Evolutionary conservation across 805 yeast genomes (phyloP).

Genomic region (Gaillardinia entomophila): DNA sequence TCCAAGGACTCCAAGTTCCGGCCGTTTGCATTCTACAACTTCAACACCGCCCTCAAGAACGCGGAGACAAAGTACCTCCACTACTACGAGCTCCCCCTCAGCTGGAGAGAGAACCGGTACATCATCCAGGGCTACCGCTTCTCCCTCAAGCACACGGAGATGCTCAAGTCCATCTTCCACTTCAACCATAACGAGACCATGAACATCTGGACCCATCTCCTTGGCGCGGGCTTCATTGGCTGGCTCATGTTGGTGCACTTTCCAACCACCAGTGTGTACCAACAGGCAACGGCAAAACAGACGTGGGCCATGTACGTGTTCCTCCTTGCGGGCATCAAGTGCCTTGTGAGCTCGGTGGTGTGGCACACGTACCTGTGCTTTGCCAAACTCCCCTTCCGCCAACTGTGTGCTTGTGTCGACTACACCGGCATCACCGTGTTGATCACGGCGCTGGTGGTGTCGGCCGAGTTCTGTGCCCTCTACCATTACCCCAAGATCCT

Average conservation of each 20-base stretch:
- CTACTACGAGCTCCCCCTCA: conserved; percentile 82
- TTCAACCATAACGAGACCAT: conserved; percentile 79
- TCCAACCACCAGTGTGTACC: conserved; percentile 54
- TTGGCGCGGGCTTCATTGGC: conserved; percentile 57
- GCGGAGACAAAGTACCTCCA: conserved; percentile 32
- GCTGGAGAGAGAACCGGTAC: conserved; percentile 89
- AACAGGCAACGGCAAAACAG: conserved; percentile 33
- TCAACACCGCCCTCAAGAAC: conserved; percentile 29
- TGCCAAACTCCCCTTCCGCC: conserved; percentile 54
- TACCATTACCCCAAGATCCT: conserved; percentile 51
- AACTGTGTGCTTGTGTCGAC: conserved; percentile 86
- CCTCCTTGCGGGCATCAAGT: conserved; percentile 65
- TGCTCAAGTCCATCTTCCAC: conserved; percentile 53
- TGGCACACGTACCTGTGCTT: conserved; percentile 94
- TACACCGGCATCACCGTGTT: conserved; percentile 90
- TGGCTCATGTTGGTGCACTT: conserved; percentile 55
- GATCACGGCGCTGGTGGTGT: conserved; percentile 82
- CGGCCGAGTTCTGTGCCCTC: conserved; percentile 78
- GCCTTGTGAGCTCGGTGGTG: conserved; percentile 69
- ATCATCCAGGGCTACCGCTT: conserved; percentile 84
- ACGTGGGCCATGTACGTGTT: conserved; percentile 57
- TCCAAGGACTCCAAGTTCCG: conserved; percentile 22
- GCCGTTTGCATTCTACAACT: conserved; percentile 27
- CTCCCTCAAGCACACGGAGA: conserved; percentile 53
- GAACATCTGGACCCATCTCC: conserved; percentile 89